These are phyloP conservation scores for Mycena epipterygia DNA, from an alignment of 768 basidiomycete genomes.

Conservation along the genomic window DNA sequence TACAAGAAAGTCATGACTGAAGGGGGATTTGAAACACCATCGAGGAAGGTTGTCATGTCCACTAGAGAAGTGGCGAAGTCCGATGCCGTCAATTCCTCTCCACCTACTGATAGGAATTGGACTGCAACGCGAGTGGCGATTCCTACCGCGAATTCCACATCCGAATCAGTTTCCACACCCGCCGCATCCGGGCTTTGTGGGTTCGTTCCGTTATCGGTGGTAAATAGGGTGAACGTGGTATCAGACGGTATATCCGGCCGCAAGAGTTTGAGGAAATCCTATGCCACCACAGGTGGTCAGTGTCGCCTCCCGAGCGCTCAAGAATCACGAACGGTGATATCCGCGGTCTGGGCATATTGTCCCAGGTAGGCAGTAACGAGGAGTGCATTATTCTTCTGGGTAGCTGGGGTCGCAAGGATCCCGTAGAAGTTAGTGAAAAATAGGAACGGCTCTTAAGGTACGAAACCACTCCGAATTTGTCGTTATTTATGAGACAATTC, in stretches of 20 bases:
- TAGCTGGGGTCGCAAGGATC: neutral
- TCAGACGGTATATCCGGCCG: neutral
- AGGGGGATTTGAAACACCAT: no score
- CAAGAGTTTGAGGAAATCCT: neutral
- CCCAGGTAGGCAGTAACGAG: conserved; percentile 15
- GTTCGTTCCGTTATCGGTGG: neutral
- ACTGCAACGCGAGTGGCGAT: conserved; percentile 8
- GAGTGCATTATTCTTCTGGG: conserved; percentile 2
- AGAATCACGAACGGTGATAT: conserved; percentile 1
- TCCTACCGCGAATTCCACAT: conserved; percentile 17
- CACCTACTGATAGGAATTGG: conserved; percentile 37
- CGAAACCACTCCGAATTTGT: no score
- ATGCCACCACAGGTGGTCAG: no score
- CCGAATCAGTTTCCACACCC: conserved; percentile 2
- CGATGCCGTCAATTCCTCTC: neutral
- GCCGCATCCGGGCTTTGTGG: neutral
- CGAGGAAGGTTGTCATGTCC: no score
- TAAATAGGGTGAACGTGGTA: conserved; percentile 11
- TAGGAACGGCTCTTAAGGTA: no score
- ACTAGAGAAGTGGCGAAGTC: neutral
- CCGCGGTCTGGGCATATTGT: conserved; percentile 8
- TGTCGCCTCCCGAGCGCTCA: no score
- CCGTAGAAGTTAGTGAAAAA: no score
- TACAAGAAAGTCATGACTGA: no score
- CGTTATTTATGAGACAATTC: no score